A percentile compares a stretch with the other conserved stretches of the same genome.
Evolutionary conservation across 768 basidiomycete species (phyloP).

Genomic region (Pulveroboletus sp.): DNA sequence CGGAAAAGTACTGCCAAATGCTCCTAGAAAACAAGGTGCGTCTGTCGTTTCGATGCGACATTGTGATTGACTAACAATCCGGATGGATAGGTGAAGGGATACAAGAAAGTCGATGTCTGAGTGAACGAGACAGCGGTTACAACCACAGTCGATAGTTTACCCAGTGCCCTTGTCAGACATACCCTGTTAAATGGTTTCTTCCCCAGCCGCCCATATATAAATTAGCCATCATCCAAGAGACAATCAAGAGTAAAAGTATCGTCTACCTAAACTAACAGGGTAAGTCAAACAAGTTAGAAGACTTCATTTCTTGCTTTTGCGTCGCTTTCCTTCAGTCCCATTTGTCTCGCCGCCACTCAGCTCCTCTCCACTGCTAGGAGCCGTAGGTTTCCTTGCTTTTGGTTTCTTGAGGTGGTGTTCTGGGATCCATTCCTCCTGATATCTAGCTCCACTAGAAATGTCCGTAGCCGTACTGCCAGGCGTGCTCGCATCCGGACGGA

Average conservation of each 20-base stretch:
- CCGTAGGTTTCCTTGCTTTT: conserved; percentile 46
- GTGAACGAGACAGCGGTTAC: neutral
- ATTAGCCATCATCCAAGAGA: conserved; percentile 3
- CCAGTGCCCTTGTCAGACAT: neutral
- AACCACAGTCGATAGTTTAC: neutral
- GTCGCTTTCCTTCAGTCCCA: conserved; percentile 46
- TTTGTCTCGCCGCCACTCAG: conserved; percentile 63
- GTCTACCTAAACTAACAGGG: neutral
- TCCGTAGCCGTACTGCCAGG: conserved; percentile 58
- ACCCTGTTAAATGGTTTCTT: neutral
- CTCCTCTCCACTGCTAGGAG: conserved; percentile 59
- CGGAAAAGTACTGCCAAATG: conserved; percentile 78
- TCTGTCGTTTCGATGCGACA: neutral
- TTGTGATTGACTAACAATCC: conserved; percentile 2
- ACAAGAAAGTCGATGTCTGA: conserved; percentile 67
- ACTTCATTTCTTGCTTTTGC: conserved; percentile 48
- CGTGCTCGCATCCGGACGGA: conserved; percentile 43
- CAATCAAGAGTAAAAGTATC: neutral
- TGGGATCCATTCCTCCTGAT: conserved; percentile 92
- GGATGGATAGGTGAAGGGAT: conserved; percentile 69
- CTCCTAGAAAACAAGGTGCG: conserved; percentile 76
- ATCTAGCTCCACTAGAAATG: conserved; percentile 57
- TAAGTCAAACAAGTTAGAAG: neutral
- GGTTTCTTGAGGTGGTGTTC: conserved; percentile 76
- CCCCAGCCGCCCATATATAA: conserved; percentile 4